These are phyloP conservation scores for Lipomyces spencermartinsiae DNA, from an alignment of 805 yeast genomes.

Conservation along the genomic window DNA sequence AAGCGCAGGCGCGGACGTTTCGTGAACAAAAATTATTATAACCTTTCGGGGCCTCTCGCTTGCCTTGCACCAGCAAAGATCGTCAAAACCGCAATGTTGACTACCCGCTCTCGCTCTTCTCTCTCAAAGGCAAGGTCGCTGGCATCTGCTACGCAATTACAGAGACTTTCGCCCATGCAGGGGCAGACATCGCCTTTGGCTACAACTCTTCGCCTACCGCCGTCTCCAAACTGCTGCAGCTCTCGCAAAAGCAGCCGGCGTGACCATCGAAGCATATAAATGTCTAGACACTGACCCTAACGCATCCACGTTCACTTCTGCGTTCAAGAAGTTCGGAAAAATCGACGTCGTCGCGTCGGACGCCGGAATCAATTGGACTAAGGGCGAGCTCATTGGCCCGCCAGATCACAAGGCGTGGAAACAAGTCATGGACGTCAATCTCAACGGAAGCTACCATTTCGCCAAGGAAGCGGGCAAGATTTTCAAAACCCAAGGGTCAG, in stretches of 20 bases:
- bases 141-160: conserved; percentile 62
- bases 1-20: too few relatives aligned
- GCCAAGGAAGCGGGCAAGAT: conserved; percentile 68
- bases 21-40: too few relatives aligned
- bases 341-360: conserved; percentile 37
- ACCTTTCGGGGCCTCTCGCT: too few relatives aligned
- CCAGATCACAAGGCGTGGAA: conserved; percentile 29
- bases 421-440: conserved; percentile 27
- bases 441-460: conserved; percentile 47
- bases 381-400: conserved; percentile 29
- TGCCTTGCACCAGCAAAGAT: neutral
- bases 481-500: conserved; percentile 22
- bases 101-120: conserved; percentile 28
- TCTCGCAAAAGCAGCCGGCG: conserved; percentile 64
- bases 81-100: neutral
- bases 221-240: conserved; percentile 63
- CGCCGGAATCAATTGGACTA: conserved; percentile 37
- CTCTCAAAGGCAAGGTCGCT: conserved; percentile 49
- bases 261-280: conserved; percentile 66
- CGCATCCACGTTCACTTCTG: conserved; percentile 55
- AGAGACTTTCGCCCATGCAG: conserved; percentile 54
- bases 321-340: conserved; percentile 14
- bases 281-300: conserved; percentile 59
- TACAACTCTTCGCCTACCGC: conserved; percentile 59
- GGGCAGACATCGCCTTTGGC: conserved; percentile 50